Evolutionary conservation across 225 moss, liverwort and hornwort species (phyloP), one percentile per base, ranked within the genome.

Genomic region (Antitrichia curtipendula): DNA sequence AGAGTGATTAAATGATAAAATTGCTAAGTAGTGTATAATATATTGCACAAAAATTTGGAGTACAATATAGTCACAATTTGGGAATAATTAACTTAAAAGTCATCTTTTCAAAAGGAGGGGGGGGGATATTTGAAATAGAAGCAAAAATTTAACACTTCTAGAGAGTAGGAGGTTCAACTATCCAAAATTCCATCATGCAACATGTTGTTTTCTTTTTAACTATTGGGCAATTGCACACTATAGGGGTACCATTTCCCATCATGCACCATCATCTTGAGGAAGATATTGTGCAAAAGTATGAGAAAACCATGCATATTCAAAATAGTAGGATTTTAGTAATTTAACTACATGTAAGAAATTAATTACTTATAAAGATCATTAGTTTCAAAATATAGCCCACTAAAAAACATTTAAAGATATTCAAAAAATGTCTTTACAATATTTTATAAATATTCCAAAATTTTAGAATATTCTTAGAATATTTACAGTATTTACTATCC

Each of bases 201-300:
- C 3, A 16, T 1, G 8, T 16, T 43, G 15, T 64, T 27, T 27
- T 27, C n/a, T 27, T 43, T 71, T 27, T 41, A 27, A 41, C 3
- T 3, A 71, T 27, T 43, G 4, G 27, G 7, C 27, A 43, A 27
- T 27, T 43, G 27, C 8, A 69, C 40, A 69, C 13, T 38, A 23
- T 0, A 36, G 0, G 4, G 38, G 23, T 2, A 62, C 1, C 22
- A 17, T 34, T 34, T 34, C 2, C 10, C 2, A 8, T 31, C 62
- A 31, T 31, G 15, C 7, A 31, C 31, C 20, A 63, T 63, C 1
- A 3, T 62, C 32, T 63, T 2, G 8, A 16, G 2, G 1, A 64
- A 6, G 32, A 10, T 36, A 65, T 36, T 20, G 12, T 65, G 36
- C 65, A 20, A 36, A 19, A 65, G 5, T 66, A 3, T 13, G 11